A percentile compares a stretch with the other conserved stretches of the same genome.
Evolutionary conservation across 352 stramenopile species (phyloP).

Genomic region (Phytophthora melonis): DNA sequence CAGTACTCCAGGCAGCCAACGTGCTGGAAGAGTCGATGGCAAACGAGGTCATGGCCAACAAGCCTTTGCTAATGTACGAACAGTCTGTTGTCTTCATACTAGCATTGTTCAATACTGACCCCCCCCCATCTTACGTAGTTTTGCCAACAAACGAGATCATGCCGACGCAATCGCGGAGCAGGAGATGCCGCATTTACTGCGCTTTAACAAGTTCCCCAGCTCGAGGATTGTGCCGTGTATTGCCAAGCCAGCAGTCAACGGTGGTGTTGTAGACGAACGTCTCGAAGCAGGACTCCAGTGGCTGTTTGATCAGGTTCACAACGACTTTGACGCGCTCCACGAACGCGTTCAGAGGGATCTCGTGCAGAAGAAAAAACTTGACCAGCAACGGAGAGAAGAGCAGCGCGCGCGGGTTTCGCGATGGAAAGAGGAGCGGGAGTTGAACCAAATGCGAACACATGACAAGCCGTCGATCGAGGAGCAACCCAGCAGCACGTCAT

Average conservation of each 20-base stretch:
- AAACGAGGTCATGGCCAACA: conserved; percentile 59
- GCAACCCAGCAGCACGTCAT: not conserved
- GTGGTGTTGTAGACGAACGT: conserved; percentile 63
- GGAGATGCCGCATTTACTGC: conserved; percentile 46
- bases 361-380: conserved; percentile 63
- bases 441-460: conserved; percentile 62
- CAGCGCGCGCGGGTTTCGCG: conserved; percentile 68
- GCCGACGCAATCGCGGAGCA: conserved; percentile 46
- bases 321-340: conserved; percentile 55
- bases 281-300: conserved; percentile 74
- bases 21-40: conserved; percentile 68
- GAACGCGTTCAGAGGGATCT: conserved; percentile 61
- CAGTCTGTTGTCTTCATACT: not conserved
- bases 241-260: conserved; percentile 66
- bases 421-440: conserved; percentile 83
- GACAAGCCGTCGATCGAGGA: conserved; percentile 50
- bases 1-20: conserved; percentile 53
- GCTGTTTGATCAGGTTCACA: conserved; percentile 76
- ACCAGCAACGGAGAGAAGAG: conserved; percentile 62
- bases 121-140: conserved; percentile 45
- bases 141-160: conserved; percentile 84
- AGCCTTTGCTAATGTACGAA: conserved; percentile 77
- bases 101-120: not conserved
- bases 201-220: conserved; percentile 48
- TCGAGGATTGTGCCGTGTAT: conserved; percentile 62